Base-by-base conservation (phyloP, 129 eudicot genomes). In the Artemisia annua region DNA sequence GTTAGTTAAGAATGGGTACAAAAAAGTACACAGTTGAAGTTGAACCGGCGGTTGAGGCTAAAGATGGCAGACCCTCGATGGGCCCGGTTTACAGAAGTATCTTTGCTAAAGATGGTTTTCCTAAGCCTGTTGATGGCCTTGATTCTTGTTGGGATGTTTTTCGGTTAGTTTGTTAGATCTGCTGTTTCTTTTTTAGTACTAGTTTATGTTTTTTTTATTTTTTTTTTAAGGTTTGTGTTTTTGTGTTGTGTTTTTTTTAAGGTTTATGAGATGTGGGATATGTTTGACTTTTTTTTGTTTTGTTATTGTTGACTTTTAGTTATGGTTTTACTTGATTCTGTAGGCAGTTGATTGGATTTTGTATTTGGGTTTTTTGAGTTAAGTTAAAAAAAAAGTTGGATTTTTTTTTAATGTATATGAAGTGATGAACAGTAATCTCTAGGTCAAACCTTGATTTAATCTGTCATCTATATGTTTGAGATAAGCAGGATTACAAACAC, bases 131-230 rank as follows among this genome's bases (percentile, higher is more conserved):
- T 78, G 74, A 78, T 0, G 96, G 96, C 3, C 48, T 89, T 30
- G 89, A 87, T 7, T 80, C 89, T 13, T 92, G 97, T 46, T 92
- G 97, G 97, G 97, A 92, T 57, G 73, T 92, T 70, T 92, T 92
- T 73, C 91, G 97, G 97, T 92, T 28, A 62, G 97, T 92, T 28
- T 30, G 67, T 92, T 28, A 62, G 67, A 16, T 62, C 44, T 12
- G 11, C 7, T 2, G n/a, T 0, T 57, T 9, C 10, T 20, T 76
- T 18, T 0, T 12, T 20, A 11, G 24, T n/a, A n/a, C n/a, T n/a
- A n/a, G 0, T 57, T 2, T 20, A 20, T 11, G 15, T 58, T 18
- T 58, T 3, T 20, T 3, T 14, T 0, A 4, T 22, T 2, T 22
- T 5, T n/a, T 3, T 12, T 13, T 14, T 53, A 11, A 13, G 19